These are phyloP conservation scores for Barbatosphaeria neglecta DNA, from an alignment of 495 filamentous ascomycete species.

Conservation along the genomic window DNA sequence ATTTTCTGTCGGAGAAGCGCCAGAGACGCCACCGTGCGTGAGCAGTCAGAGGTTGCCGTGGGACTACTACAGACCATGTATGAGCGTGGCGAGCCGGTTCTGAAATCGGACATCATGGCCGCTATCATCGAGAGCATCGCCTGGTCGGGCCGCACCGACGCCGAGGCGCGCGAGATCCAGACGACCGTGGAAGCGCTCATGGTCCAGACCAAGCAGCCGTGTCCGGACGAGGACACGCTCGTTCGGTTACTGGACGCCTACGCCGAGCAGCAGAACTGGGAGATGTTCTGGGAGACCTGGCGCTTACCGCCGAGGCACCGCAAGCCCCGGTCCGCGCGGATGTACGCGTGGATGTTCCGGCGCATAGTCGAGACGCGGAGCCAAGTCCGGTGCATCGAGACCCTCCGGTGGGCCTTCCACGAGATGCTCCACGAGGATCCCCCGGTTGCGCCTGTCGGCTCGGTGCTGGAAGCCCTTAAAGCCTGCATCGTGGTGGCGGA, in stretches of 20 bases:
- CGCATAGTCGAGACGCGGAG: constrained; percentile 36
- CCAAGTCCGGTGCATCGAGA: constrained; percentile 32
- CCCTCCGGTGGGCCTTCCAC: constrained; percentile 37
- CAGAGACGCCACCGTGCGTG: not conserved
- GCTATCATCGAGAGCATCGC: constrained; percentile 23
- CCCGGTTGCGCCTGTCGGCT: constrained; percentile 31
- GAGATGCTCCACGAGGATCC: constrained; percentile 51
- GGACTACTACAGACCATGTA: constrained; percentile 26
- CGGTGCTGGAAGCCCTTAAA: constrained; percentile 27
- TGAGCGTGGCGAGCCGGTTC: constrained; percentile 17
- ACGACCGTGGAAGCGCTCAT: constrained; percentile 14
- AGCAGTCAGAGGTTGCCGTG: constrained; percentile 18
- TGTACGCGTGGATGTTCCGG: constrained; percentile 48
- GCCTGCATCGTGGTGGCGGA: constrained; percentile 43
- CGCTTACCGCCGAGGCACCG: constrained; percentile 38
- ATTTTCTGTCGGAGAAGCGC: constrained; percentile 13
- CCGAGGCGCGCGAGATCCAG: constrained; percentile 6
- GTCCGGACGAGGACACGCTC: constrained; percentile 34
- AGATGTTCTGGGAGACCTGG: constrained; percentile 52
- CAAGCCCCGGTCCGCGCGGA: constrained; percentile 33
- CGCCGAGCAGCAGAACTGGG: constrained; percentile 31
- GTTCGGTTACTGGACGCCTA: constrained; percentile 35
- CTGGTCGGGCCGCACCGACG: not conserved
- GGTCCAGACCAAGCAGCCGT: constrained; percentile 21
- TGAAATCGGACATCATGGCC: constrained; percentile 26